These are phyloP conservation scores for Blastobotrys serpentis DNA, from an alignment of 1,139 yeast genomes.

Conservation along the genomic window DNA sequence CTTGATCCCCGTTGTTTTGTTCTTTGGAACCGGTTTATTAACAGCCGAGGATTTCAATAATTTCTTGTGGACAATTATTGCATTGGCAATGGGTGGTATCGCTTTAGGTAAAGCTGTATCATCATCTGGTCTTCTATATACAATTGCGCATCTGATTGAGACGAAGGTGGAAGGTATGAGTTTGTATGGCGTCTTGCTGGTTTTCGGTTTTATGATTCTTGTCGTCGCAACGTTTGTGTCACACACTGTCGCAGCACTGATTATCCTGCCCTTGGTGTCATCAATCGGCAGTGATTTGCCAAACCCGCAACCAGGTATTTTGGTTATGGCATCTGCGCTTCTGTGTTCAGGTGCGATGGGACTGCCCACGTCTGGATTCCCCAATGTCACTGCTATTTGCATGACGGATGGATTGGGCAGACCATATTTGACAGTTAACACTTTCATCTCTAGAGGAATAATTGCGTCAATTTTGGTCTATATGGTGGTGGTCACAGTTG, in stretches of 20 bases:
- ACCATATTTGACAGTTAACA: slow-evolving; percentile 77
- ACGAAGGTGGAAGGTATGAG: slow-evolving; percentile 54
- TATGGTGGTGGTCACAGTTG: slow-evolving; percentile 68
- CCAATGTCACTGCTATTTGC: slow-evolving; percentile 92
- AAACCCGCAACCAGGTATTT: slow-evolving; percentile 65
- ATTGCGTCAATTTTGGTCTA: slow-evolving; percentile 79
- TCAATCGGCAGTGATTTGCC: slow-evolving; percentile 76
- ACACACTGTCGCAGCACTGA: slow-evolving; percentile 93
- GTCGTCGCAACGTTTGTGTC: slow-evolving; percentile 91
- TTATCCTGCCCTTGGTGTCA: slow-evolving; percentile 81
- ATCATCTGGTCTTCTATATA: slow-evolving; percentile 77
- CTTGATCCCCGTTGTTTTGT: slow-evolving; percentile 73
- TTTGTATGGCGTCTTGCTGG: slow-evolving; percentile 64
- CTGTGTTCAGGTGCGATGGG: slow-evolving; percentile 95
- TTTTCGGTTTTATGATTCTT: slow-evolving; percentile 75
- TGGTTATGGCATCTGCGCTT: slow-evolving; percentile 82
- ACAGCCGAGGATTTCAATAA: slow-evolving; percentile 86
- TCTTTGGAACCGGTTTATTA: slow-evolving; percentile 84
- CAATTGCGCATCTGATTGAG: slow-evolving; percentile 72
- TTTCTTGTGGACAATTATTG: slow-evolving; percentile 90
- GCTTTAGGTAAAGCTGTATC: slow-evolving; percentile 91
- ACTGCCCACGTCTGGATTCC: slow-evolving; percentile 93
- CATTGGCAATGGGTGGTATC: slow-evolving; percentile 94
- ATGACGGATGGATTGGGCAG: slow-evolving; percentile 88
- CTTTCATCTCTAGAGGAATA: slow-evolving; percentile 83